Evolutionary conservation across 176 grass and related monocot species (phyloP), one percentile per base, ranked within the genome.

Genomic region (Rhynchospora pubera): DNA sequence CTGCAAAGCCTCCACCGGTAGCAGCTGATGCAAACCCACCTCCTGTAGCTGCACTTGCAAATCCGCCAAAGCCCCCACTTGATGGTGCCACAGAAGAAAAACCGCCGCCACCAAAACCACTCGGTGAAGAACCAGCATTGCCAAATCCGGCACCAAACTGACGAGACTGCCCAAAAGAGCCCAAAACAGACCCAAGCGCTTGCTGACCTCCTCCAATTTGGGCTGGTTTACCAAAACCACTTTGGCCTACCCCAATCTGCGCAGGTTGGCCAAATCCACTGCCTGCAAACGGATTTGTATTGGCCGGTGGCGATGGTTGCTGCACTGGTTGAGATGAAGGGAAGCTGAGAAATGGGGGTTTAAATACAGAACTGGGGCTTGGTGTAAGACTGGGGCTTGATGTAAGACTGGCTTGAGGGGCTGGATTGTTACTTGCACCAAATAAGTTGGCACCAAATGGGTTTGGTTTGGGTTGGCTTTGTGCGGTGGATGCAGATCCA

Each of bases 141-240:
- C 83, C 79, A 68, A 92, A 84, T 15, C 90, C 83, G 24, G 78
- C 69, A 89, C 94, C 94, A 65, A 94, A 62, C 75, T 98, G 95
- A 50, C 92, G 95, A 22, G 95, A 93, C 85, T 98, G 92, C 83
- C 95, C 95, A 82, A 94, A 98, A 87, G 95, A 79, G 83, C 95
- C 92, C 45, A 98, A 86, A 83, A 94, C 95, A 62, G 90, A 94
- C 71, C 95, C 95, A 88, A 98, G 92, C 0, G 75, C 92, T 80
- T 97, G 95, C 83, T 93, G 91, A 79, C 84, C 81, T 86, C 84
- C 56, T 85, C 90, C 92, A 62, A 89, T 86, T 28, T 90, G 87
- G 79, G 90, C 52, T 79, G 93, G 87, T 30, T 93, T 87, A 19
- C 86, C 90, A 53, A 97, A 97, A 23, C 88, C 92, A 9, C 79